These are phyloP conservation scores for Yamadazyma songkhlaensis DNA, from an alignment of 1,139 yeast species.

Conservation along the genomic window DNA sequence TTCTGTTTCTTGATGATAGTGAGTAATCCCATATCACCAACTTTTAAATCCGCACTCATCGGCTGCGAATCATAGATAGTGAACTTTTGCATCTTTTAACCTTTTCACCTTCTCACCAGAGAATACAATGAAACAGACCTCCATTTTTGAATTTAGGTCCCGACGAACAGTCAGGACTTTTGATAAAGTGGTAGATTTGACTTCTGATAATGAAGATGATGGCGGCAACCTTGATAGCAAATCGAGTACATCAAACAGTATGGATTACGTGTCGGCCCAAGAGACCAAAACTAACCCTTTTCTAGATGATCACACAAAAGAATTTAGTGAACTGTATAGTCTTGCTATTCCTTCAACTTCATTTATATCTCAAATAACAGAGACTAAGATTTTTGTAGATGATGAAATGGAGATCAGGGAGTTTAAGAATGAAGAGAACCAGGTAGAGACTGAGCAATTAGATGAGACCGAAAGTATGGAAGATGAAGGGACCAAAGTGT, in stretches of 20 bases:
- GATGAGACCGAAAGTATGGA: background rate
- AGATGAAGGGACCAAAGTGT: background rate
- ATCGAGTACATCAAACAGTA: background rate
- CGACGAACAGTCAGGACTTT: constrained; percentile 4
- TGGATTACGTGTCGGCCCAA: background rate
- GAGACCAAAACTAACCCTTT: background rate
- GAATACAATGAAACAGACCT: constrained; percentile 11
- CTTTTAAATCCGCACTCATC: background rate
- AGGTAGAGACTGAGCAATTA: background rate
- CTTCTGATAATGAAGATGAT: constrained; percentile 6
- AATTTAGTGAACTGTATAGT: background rate
- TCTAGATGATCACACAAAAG: too few species aligned
- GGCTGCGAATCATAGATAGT: background rate
- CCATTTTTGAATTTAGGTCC: constrained; percentile 10
- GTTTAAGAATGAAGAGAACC: background rate
- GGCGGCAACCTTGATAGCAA: background rate
- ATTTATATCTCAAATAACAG: background rate
- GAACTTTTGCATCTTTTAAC: too few species aligned
- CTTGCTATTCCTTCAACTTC: constrained; percentile 1
- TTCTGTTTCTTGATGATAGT: constrained; percentile 82
- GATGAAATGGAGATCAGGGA: too few species aligned
- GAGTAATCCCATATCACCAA: constrained; percentile 67
- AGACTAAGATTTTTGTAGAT: background rate
- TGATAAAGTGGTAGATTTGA: constrained; percentile 10
- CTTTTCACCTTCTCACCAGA: background rate